Percentiles rank a stretch among this genome's conserved stretches.
Evolutionary conservation across 441 rosid genomes (phyloP).

Genomic region (Dalechampia spathulata): DNA sequence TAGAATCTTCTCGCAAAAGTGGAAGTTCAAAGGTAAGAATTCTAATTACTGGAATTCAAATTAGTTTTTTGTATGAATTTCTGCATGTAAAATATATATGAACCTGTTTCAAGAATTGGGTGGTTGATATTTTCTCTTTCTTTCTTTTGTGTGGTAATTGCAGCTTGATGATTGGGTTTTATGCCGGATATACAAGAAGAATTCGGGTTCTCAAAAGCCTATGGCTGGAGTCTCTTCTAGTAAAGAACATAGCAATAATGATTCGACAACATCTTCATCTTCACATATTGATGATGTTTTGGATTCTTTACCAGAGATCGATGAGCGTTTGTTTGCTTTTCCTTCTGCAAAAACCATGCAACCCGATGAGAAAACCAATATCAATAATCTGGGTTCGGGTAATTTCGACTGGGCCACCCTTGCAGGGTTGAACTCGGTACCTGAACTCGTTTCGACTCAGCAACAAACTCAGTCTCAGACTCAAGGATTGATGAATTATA

Average conservation of each 20-base stretch:
- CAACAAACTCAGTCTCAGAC: constrained; percentile 30
- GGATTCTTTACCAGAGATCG: constrained; percentile 61
- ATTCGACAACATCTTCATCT: constrained; percentile 62
- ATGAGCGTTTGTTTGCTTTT: constrained; percentile 36
- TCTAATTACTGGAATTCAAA: too few relatives aligned
- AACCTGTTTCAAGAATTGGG: neutral
- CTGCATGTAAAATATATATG: too few relatives aligned
- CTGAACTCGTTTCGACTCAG: constrained; percentile 30
- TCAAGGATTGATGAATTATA: constrained; percentile 30
- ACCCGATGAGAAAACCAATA: constrained; percentile 35
- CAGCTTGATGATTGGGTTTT: constrained; percentile 98
- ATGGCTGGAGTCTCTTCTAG: constrained; percentile 22
- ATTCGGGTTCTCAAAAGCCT: constrained; percentile 52
- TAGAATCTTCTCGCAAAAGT: constrained; percentile 36
- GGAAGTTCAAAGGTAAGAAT: constrained; percentile 65
- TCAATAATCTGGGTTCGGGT: constrained; percentile 35
- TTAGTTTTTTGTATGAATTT: too few relatives aligned
- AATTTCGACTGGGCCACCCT: constrained; percentile 79
- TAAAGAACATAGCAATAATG: constrained; percentile 55
- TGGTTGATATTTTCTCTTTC: neutral
- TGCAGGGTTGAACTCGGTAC: constrained; percentile 39
- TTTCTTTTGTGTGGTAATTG: neutral
- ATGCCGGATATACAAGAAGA: constrained; percentile 88
- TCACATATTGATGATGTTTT: constrained; percentile 80
- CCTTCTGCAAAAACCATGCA: constrained; percentile 43